Conservation (phyloP, 2,329 filamentous ascomycete genomes). For the Nemania abortiva region DNA sequence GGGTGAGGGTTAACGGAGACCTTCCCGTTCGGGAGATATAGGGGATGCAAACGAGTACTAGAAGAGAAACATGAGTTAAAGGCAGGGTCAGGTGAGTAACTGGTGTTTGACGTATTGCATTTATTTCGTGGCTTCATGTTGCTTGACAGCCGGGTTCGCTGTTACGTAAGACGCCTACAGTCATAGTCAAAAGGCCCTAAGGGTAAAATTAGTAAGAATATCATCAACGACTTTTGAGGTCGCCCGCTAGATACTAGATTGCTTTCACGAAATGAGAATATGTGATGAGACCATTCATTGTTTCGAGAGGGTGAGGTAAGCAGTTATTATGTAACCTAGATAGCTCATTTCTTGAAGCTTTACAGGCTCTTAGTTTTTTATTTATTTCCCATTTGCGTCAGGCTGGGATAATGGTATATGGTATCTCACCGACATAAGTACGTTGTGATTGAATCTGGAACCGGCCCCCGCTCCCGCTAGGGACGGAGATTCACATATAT, state of each 20-base stretch:
- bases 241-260: background rate
- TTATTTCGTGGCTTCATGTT: slow-evolving; percentile 13
- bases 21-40: background rate
- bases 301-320: background rate
- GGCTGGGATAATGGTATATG: background rate
- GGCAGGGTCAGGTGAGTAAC: background rate
- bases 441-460: background rate
- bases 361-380: slow-evolving; percentile 5
- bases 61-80: background rate
- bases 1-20: background rate
- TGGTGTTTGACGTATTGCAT: slow-evolving; percentile 15
- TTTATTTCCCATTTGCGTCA: background rate
- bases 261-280: background rate
- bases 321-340: background rate
- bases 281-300: background rate
- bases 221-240: background rate
- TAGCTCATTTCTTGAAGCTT: background rate
- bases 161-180: background rate
- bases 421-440: background rate
- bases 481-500: background rate
- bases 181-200: background rate
- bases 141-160: slow-evolving; percentile 4
- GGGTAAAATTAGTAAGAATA: slow-evolving; percentile 19
- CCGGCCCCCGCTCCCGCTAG: too few species aligned
- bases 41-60: background rate